phyloP scores from a whole-genome alignment of 352 stramenopile species.

The Thalassiosira sp. region DNA sequence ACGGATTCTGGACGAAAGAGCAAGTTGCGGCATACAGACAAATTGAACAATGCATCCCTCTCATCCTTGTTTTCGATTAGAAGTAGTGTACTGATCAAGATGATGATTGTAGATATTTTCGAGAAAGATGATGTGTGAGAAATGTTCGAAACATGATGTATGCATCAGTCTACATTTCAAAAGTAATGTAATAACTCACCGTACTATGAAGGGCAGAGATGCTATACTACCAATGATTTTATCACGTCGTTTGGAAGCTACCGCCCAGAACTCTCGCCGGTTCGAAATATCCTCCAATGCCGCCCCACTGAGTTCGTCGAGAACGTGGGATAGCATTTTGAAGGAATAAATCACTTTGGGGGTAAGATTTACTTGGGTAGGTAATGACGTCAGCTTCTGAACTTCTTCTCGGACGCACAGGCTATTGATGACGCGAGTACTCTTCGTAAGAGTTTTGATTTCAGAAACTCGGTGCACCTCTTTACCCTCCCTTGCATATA shows the following conservation, averaged over 20 bases:
- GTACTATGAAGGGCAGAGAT: conserved; percentile 25
- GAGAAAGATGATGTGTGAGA: too few relatives aligned
- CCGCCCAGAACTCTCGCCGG: conserved; percentile 21
- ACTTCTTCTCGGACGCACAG: conserved; percentile 30
- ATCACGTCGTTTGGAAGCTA: conserved; percentile 24
- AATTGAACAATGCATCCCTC: conserved; percentile 7
- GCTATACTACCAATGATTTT: conserved; percentile 29
- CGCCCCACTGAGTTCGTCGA: conserved; percentile 14
- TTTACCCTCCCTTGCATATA: conserved; percentile 10
- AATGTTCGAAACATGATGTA: too few relatives aligned
- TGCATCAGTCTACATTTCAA: too few relatives aligned
- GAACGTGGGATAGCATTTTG: conserved; percentile 28
- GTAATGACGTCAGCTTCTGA: conserved; percentile 19
- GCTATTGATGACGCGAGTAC: conserved; percentile 19
- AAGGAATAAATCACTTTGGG: conserved; percentile 31
- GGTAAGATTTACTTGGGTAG: conserved; percentile 14
- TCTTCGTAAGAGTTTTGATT: conserved; percentile 25
- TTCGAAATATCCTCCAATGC: conserved; percentile 20
- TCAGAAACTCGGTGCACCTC: conserved; percentile 25
- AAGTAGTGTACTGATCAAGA: conserved; percentile 41
- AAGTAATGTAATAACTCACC: too few relatives aligned
- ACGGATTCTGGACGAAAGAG: conserved; percentile 24
- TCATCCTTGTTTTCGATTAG: conserved; percentile 19
- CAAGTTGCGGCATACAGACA: conserved; percentile 18
- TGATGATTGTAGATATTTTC: too few relatives aligned